A percentile compares a stretch with the other conserved stretches of the same genome.
phyloP scores from a whole-genome alignment of 805 yeast genomes.

The Blastobotrys americana region DNA sequence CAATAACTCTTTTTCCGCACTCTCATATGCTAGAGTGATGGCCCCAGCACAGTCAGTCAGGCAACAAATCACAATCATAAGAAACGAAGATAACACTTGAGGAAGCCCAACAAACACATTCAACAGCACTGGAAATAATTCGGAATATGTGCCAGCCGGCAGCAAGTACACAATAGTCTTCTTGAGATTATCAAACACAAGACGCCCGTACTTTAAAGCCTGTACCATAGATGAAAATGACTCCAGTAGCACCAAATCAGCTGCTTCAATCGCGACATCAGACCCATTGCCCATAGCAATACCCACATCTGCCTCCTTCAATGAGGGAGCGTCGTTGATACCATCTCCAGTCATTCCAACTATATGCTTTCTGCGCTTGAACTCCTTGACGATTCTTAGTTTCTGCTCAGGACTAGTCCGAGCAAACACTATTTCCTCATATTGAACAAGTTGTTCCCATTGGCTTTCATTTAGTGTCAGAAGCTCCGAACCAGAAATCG shows the following conservation, averaged over 20 bases:
- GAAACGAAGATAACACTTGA: conserved; percentile 40
- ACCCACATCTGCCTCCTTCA: conserved; percentile 91
- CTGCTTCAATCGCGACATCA: conserved; percentile 9
- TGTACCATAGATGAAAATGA: conserved; percentile 69
- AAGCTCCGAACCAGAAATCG: conserved; percentile 4
- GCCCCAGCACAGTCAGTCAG: conserved; percentile 43
- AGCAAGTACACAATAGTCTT: conserved; percentile 41
- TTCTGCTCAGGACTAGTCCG: conserved; percentile 45
- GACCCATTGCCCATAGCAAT: conserved; percentile 56
- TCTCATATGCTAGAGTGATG: conserved; percentile 38
- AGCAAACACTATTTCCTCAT: conserved; percentile 35
- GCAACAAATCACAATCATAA: conserved; percentile 43
- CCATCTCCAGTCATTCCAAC: conserved; percentile 99
- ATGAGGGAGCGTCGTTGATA: conserved; percentile 94
- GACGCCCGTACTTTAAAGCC: conserved; percentile 85
- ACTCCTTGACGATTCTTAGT: conserved; percentile 40
- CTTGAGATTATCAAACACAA: conserved; percentile 42
- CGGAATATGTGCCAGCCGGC: conserved; percentile 47
- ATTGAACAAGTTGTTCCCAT: conserved; percentile 36
- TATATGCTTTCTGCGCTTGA: conserved; percentile 70
- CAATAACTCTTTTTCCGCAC: conserved; percentile 37
- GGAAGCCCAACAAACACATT: conserved; percentile 43
- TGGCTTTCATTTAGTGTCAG: conserved; percentile 27
- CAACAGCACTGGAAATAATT: conserved; percentile 42
- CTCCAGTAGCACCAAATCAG: conserved; percentile 8